These are phyloP conservation scores for Mucor indicus DNA, from an alignment of 371 early-diverging fungal species.

Conservation along the genomic window DNA sequence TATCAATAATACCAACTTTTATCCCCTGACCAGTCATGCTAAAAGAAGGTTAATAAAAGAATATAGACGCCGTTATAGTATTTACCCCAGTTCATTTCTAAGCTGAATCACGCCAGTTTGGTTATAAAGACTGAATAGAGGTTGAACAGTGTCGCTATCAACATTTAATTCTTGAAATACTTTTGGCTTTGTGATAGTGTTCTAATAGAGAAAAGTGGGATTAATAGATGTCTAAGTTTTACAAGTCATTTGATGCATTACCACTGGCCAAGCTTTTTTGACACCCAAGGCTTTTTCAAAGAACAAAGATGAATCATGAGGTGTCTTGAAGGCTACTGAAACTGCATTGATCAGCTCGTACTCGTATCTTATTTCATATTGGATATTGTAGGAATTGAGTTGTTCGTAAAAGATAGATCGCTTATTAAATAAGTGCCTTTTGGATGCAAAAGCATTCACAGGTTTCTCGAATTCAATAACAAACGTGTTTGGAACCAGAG, in stretches of 20 bases:
- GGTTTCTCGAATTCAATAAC: constrained; percentile 31
- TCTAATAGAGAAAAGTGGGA: constrained; percentile 2
- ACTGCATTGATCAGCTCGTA: constrained; percentile 40
- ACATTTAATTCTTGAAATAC: constrained; percentile 6
- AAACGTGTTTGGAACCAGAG: constrained; percentile 21
- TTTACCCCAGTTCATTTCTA: constrained; percentile 29
- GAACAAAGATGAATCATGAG: constrained; percentile 18
- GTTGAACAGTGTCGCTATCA: not conserved
- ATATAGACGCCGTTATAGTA: not conserved
- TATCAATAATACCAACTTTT: constrained; percentile 31
- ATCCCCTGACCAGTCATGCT: constrained; percentile 23
- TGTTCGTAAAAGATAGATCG: constrained; percentile 20
- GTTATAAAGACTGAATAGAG: constrained; percentile 28
- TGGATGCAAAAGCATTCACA: constrained; percentile 1
- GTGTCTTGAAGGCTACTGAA: constrained; percentile 30
- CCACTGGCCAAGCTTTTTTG: constrained; percentile 43
- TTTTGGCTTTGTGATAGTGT: constrained; percentile 12
- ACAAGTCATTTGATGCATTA: constrained; percentile 2
- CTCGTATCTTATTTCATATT: constrained; percentile 30
- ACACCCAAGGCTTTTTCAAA: constrained; percentile 22
- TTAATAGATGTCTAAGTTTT: too few species aligned
- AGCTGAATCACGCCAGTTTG: constrained; percentile 28
- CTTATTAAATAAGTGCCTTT: constrained; percentile 8
- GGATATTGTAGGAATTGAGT: constrained; percentile 22
- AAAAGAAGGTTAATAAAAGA: not conserved